Evolutionary conservation across 176 grass and related monocot species (phyloP).

Genomic region (Eragrostis curvula): DNA sequence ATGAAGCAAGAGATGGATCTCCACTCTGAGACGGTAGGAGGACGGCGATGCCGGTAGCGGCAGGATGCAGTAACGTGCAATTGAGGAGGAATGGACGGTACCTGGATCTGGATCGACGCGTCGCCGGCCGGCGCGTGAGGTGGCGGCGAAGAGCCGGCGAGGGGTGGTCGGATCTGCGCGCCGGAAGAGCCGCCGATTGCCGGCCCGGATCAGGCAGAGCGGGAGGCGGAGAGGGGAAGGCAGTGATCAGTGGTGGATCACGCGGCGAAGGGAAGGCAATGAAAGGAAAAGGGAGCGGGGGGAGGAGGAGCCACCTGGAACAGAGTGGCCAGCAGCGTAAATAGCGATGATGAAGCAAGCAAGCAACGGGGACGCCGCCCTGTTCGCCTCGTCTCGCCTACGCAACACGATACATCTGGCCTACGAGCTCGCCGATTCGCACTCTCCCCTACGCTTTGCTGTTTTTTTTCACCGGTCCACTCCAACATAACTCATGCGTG

Average conservation of each 20-base stretch:
- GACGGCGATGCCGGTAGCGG: not conserved
- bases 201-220: constrained; percentile 21
- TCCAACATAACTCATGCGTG: not conserved
- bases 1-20: not conserved
- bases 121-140: not conserved
- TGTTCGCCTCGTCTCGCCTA: not conserved
- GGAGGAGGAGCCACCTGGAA: constrained; percentile 44
- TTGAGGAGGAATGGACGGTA: not conserved
- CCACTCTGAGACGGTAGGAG: not conserved
- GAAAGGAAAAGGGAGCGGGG: not conserved
- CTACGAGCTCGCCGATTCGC: not conserved
- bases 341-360: constrained; percentile 18
- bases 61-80: not conserved
- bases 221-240: not conserved
- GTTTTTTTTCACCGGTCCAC: constrained; percentile 3
- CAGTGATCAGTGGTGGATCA: constrained; percentile 35
- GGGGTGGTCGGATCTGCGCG: constrained; percentile 8
- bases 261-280: not conserved
- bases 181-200: not conserved
- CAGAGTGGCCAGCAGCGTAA: constrained; percentile 36
- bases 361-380: too few relatives aligned
- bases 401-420: not conserved
- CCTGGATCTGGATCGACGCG: constrained; percentile 38
- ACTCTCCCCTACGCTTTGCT: too few relatives aligned
- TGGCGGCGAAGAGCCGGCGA: too few relatives aligned